Evolutionary conservation across 208 protist genomes (phyloP).

Genomic region (Crithidia expoeki): DNA sequence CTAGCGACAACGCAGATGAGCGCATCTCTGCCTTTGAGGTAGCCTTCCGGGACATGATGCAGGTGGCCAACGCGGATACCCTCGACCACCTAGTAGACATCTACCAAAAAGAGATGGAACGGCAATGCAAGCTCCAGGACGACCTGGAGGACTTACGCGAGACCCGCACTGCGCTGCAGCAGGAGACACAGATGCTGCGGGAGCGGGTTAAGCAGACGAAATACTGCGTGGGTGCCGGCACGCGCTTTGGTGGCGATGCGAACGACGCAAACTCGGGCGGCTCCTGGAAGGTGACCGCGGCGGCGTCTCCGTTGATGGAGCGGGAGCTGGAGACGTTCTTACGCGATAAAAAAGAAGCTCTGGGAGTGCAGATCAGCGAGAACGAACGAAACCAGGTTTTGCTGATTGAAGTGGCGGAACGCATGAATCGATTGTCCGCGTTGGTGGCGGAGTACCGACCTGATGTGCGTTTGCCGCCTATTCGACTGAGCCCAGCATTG

Average conservation of each 20-base stretch:
- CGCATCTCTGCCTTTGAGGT: conserved; percentile 80
- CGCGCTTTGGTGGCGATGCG: not conserved
- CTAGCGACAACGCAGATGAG: conserved; percentile 39
- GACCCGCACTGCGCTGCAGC: conserved; percentile 26
- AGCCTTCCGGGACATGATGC: conserved; percentile 91
- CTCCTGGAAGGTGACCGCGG: not conserved
- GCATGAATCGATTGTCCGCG: conserved; percentile 40
- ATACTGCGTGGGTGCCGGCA: conserved; percentile 26
- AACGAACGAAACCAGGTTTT: conserved; percentile 28
- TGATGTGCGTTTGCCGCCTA: conserved; percentile 42
- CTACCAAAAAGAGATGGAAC: conserved; percentile 61
- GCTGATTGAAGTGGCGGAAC: conserved; percentile 41
- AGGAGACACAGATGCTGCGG: conserved; percentile 36
- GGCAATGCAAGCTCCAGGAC: conserved; percentile 69
- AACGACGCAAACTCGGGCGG: conserved; percentile 4
- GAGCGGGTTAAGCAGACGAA: conserved; percentile 27
- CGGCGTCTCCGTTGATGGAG: conserved; percentile 37
- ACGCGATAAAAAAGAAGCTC: conserved; percentile 37
- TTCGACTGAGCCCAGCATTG: conserved; percentile 11
- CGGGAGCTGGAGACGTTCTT: conserved; percentile 47
- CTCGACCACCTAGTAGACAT: conserved; percentile 45
- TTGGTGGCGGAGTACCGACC: conserved; percentile 40
- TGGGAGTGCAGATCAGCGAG: conserved; percentile 21
- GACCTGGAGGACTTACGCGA: conserved; percentile 33
- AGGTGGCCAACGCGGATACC: conserved; percentile 67